Conservation (phyloP, 768 basidiomycete genomes). For the Hysterangium stoloniferum region DNA sequence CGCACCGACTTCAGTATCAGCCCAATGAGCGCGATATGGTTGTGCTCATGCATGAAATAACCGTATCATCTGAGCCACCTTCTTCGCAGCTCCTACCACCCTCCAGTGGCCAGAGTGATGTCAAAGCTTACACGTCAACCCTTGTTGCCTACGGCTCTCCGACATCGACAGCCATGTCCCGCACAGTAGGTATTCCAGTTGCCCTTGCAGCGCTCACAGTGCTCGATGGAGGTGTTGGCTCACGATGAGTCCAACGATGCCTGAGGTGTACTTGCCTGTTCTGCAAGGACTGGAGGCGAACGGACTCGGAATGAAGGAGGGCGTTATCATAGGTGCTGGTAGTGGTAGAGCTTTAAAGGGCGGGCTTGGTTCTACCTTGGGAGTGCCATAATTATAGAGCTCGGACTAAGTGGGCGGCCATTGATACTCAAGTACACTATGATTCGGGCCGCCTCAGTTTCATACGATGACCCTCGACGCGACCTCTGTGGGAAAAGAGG, state of each 20-base stretch:
- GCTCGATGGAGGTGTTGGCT: conserved; percentile 47
- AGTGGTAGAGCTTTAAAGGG: background rate
- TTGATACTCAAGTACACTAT: no score
- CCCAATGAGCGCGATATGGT: conserved; percentile 79
- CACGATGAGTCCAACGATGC: conserved; percentile 59
- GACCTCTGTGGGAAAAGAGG: no score
- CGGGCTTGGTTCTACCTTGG: background rate
- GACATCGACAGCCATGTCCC: conserved; percentile 75
- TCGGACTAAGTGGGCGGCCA: no score
- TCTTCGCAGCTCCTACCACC: conserved; percentile 13
- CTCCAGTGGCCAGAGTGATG: conserved; percentile 14
- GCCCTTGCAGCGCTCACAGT: conserved; percentile 73
- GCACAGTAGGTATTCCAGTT: conserved; percentile 82
- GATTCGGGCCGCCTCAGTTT: no score
- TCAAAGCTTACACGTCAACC: conserved; percentile 59
- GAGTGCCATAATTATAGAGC: no score
- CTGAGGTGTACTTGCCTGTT: conserved; percentile 53
- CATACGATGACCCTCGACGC: no score
- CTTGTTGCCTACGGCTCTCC: conserved; percentile 55
- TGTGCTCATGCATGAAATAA: conserved; percentile 77
- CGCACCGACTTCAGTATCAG: conserved; percentile 60
- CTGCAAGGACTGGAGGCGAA: conserved; percentile 48
- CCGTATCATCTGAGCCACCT: conserved; percentile 29
- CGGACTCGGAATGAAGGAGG: conserved; percentile 28
- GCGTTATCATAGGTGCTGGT: background rate